A percentile compares a stretch with the other conserved stretches of the same genome.
Conservation (phyloP, 139 green algal genomes). For the Chlorella sp. region DNA sequence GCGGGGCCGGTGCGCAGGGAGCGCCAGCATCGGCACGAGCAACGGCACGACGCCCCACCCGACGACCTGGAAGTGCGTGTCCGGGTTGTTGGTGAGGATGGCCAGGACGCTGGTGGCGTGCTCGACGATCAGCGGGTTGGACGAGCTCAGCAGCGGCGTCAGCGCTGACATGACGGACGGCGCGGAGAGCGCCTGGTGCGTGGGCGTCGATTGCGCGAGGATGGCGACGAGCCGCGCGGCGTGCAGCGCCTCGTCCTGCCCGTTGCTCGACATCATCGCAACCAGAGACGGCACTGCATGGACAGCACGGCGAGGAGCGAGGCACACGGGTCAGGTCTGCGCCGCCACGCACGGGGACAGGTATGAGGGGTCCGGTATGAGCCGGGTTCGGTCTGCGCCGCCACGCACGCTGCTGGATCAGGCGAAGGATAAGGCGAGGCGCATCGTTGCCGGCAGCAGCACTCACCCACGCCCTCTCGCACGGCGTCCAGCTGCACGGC, state of each 20-base stretch:
- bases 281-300: background rate
- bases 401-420: too few species aligned
- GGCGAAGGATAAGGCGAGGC: too few species aligned
- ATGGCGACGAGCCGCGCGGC: background rate
- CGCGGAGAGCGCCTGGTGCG: slow-evolving; percentile 10
- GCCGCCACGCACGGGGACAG: too few species aligned
- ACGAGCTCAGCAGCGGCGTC: slow-evolving; percentile 8
- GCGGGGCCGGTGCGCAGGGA: background rate
- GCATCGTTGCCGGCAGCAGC: too few species aligned
- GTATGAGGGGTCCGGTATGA: too few species aligned
- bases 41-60: slow-evolving; percentile 23
- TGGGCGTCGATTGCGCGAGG: slow-evolving; percentile 20
- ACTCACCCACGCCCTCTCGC: background rate
- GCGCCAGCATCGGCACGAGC: slow-evolving; percentile 27
- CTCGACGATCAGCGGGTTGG: slow-evolving; percentile 16
- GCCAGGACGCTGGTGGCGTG: slow-evolving; percentile 23
- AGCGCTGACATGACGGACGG: slow-evolving; percentile 6
- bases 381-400: too few species aligned
- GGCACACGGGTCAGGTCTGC: too few species aligned
- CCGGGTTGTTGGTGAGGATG: slow-evolving; percentile 37
- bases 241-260: background rate
- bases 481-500: slow-evolving; percentile 19
- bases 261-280: background rate
- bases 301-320: too few species aligned
- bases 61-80: slow-evolving; percentile 40